Evolutionary conservation across 2,329 filamentous ascomycete genomes (phyloP), one percentile per base, ranked within the genome.

Genomic region (Aspergillus ochraceus): DNA sequence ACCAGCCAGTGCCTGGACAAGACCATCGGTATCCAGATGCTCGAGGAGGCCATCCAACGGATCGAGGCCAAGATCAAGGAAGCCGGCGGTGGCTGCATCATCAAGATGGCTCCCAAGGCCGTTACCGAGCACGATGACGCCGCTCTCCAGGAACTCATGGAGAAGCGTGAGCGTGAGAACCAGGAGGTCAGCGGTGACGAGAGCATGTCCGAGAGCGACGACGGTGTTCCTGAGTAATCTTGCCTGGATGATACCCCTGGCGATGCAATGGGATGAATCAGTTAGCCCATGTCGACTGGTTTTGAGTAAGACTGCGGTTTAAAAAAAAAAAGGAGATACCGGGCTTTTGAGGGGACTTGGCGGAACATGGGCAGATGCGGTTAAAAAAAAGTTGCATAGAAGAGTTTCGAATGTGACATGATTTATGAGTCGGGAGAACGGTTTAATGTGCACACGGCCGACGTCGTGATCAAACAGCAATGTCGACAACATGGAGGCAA

Each of bases 41-140:
- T 99, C 68, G 91, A 97, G 77, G 89, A 92, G 73, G 92, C 95
- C 19, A 99, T 99, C 69, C 84, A 90, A 71, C 91, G 93, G 70
- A 93, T 99, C 70, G 86, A 90, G 70, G 85, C 81, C 72, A 92
- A 85, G 77, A 99, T 99, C 74, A 86, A 88, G 74, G 83, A 79
- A 50, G 86, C 90, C 0, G 90, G 90, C 56, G 95, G 95, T 62
- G 88, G 87, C 73, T 90, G 94, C 73, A 85, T 89, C 49, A 90
- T 97, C 70, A 97, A 96, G 87, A 99, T 99, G 95, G 93, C 95
- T 71, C 95, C 95, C 68, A 98, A 98, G 88, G 95, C 96, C 4
- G 95, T 99, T 63, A 99, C 95, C 1, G 96, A 98, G 84, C 96
- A 92, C 77, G 96, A 99, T 72, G 95, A 99, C 74, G 95, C 94